Evolutionary conservation across 176 grass and related monocot species (phyloP).

Genomic region (Poa annua): DNA sequence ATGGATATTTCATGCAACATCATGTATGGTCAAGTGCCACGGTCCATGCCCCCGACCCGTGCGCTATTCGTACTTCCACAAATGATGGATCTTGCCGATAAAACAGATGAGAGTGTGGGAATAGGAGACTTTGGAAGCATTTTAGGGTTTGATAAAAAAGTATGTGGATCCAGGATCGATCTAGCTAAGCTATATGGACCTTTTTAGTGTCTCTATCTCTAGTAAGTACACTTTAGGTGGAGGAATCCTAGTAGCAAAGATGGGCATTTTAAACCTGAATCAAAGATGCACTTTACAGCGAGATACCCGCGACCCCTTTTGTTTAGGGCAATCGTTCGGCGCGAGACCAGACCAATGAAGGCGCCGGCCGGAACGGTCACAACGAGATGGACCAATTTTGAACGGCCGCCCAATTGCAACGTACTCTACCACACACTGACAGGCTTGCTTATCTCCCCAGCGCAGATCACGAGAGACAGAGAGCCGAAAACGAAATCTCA

Average conservation of each 20-base stretch:
- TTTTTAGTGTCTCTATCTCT: no score
- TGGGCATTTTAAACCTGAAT: neutral
- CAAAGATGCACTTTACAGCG: constrained; percentile 3
- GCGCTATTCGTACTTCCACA: no score
- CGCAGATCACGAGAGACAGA: neutral
- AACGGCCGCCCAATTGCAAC: constrained; percentile 39
- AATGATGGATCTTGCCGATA: no score
- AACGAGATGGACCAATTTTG: constrained; percentile 30
- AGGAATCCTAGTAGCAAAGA: neutral
- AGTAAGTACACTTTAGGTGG: neutral
- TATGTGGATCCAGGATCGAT: no score
- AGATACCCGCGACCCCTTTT: constrained; percentile 14
- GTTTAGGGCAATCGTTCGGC: neutral
- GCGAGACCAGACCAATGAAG: constrained; percentile 12
- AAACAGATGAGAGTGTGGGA: no score
- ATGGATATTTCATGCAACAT: no score
- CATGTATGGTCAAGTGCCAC: no score
- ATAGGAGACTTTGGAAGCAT: no score
- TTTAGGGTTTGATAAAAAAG: no score
- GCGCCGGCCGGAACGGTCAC: constrained; percentile 31
- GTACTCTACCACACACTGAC: neutral
- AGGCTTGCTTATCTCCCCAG: neutral
- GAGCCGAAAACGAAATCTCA: neutral
- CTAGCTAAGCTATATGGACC: no score
- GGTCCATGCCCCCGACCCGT: no score